Base-by-base conservation (phyloP, 768 basidiomycete genomes). In the Pulveroboletus sp. region DNA sequence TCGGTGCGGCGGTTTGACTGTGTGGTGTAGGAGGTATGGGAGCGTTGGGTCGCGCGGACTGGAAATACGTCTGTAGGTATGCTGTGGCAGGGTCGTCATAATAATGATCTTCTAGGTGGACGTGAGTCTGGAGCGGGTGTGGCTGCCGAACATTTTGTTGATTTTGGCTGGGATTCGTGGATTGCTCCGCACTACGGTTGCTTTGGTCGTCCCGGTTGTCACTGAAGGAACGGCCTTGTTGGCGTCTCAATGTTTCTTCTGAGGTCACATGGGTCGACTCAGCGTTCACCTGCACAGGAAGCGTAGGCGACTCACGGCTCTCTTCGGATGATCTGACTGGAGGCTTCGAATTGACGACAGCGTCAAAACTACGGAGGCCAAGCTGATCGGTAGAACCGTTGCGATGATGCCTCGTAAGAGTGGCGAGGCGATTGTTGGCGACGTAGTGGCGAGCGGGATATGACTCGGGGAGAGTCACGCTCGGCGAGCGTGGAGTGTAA, bases 11-110 rank as follows among this genome's bases (percentile, higher is more conserved):
- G 0, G 85, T 86, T 50, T 86, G 83, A 43, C 79, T 83, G 47
- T 86, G 85, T 3, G 86, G 88, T 0, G 89, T 90, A 0, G 89
- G 87, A 0, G 89, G 88, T 36, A 89, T 76, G 15, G 89, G 89
- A 0, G 86, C 88, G 50, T 82, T 79, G 0, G 86, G 87, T 0
- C 88, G 81, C 3, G 78, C 72, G 1, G 81, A 76, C 26, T 75
- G 77, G 18, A 81, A 70, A 59, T 83, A 85, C 0, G 76, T 63
- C 48, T 81, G 80, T 35, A 85, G 71, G 63, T 83, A 85, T 12
- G 79, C 71, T 0, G 77, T 76, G 0, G 79, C 73, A 0, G 82
- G 71, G 57, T 86, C 82, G 39, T 85, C 82, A 39, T 84, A 78
- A 54, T 74, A 75, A 11, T 81, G 78, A 33, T 86, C 85, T 39